Base-by-base conservation (phyloP, 768 basidiomycete genomes). In the Phylloporus arenicola region DNA sequence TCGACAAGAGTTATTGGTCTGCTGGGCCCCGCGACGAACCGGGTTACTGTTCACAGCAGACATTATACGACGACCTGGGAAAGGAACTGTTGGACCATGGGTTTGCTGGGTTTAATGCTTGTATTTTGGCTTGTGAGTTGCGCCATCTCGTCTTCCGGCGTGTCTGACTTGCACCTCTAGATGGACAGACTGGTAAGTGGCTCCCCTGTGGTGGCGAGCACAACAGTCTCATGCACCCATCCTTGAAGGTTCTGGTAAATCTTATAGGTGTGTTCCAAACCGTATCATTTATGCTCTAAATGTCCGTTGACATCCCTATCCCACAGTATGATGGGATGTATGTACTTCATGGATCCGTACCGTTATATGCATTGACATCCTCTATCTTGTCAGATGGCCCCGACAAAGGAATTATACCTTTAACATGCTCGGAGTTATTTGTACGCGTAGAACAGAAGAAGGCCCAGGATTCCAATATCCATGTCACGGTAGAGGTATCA, bases 1-100 rank as follows among this genome's bases (percentile, higher is more conserved):
- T 97, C 58, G 95, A 98, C 79, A 95, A 94, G 78, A 89, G 87
- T 48, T 98, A 97, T 69, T 95, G 93, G 94, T 93, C 92, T 35
- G 92, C 92, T 13, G 91, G 93, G 1, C 77, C 87, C 10, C 77
- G 89, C 60, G 88, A 93, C 63, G 95, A 96, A 50, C 86, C 90
- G 1, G 76, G 78, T 13, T 98, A 97, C 64, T 94, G 92, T 58
- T 91, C 88, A 4, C 95, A 99, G 62, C 85, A 95, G 68, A 97
- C 93, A 0, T 74, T 98, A 51, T 97, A 91, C 69, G 83, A 92
- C 58, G 95, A 98, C 73, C 68, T 98, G 31, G 95, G 95, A 38
- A 88, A 86, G 69, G 95, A 97, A 63, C 70, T 99, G 46, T 74
- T 99, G 59, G 91, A 98, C 68, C 94, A 98, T 67, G 86, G 91